Evolutionary conservation across 164 flowering plant genomes (phyloP), one percentile per base, ranked within the genome.

Genomic region (Amborella trichopoda): DNA sequence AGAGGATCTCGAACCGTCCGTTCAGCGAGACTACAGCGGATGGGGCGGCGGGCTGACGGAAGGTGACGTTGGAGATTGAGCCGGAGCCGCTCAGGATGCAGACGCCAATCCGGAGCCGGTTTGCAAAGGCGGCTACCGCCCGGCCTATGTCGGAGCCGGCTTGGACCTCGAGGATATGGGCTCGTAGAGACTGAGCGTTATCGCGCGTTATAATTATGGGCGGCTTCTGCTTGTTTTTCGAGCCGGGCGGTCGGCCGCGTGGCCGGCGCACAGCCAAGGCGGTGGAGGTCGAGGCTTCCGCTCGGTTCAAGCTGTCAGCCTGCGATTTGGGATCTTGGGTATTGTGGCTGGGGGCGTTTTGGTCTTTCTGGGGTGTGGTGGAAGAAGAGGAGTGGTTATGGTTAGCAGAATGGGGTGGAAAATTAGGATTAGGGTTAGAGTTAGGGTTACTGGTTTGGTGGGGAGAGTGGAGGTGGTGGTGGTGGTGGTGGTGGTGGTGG

Each of bases 181-280:
- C 82, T n/a, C 74, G 62, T 80, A 81, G 73, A 44, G 72, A 41
- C n/a, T n/a, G n/a, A 46, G 65, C 57, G 23, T 67, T 66, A 18
- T 74, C 78, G 1, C 76, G 74, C 23, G 80, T 74, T 1, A 78
- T 65, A 47, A 78, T 42, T 2, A 78, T 61, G 5, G 84, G 82
- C 0, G 84, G 82, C 52, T 72, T 81, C 2, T 82, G 80, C 44
- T 68, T 78, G 66, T 81, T 81, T 43, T 81, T 81, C 25, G 90
- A 81, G 1, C 90, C 90, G 6, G 84, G 90, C 0, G 90, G 90
- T 3, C 90, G 64, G 28, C 90, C 90, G n/a, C 90, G 55, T 4
- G 84, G 82, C 5, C 82, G 60, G 13, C 82, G 58, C 4, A 59
- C 71, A 1, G 76, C 71, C 42, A 78, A 84, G 2, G 76, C 74